phyloP scores from a whole-genome alignment of 73 alveolate genomes.

The Paramecium biaurelia region DNA sequence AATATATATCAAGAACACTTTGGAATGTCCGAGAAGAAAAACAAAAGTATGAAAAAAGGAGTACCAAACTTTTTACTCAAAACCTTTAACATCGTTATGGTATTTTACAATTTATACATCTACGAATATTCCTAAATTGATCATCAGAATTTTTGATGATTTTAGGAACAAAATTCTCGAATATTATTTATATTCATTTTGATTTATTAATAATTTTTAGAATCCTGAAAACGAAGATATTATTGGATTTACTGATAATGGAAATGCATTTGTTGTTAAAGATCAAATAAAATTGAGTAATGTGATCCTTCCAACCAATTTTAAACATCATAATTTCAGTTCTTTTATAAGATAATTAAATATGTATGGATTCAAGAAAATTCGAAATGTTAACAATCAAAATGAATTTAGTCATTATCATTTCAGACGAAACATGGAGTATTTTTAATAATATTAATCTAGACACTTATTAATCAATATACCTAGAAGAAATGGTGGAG shows the following conservation, averaged over 20 bases:
- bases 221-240: not conserved
- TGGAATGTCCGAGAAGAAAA: not conserved
- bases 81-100: not conserved
- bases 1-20: not conserved
- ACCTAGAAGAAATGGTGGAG: not conserved
- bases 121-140: not conserved
- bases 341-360: constrained; percentile 78
- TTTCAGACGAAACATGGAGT: constrained; percentile 57
- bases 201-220: not conserved
- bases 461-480: not conserved
- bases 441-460: not conserved
- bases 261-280: not conserved
- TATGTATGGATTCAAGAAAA: constrained; percentile 83
- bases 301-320: constrained; percentile 66
- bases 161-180: not conserved
- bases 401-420: constrained; percentile 66
- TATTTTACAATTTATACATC: not conserved
- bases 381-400: constrained; percentile 71
- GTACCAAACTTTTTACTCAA: not conserved
- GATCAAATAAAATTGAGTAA: not conserved
- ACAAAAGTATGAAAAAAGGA: not conserved
- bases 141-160: not conserved
- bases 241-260: not conserved
- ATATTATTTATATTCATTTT: not conserved
- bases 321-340: constrained; percentile 72